A percentile compares a stretch with the other conserved stretches of the same genome.
phyloP scores from a whole-genome alignment of 805 yeast genomes.

The Saturnispora silvae region DNA sequence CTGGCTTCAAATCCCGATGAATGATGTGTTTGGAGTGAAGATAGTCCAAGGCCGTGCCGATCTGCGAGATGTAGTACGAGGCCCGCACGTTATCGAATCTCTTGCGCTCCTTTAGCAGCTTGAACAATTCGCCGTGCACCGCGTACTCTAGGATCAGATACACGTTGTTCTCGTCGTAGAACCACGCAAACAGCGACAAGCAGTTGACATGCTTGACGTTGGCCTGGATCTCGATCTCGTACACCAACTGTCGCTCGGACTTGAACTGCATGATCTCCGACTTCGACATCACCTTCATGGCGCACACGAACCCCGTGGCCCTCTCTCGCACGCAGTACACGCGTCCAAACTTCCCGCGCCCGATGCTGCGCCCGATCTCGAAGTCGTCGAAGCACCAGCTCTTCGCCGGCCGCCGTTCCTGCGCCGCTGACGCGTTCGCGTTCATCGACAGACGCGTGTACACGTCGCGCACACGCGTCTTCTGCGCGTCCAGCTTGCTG shows the following conservation, averaged over 20 bases:
- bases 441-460: constrained; percentile 10
- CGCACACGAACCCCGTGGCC: constrained; percentile 69
- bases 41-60: constrained; percentile 68
- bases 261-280: constrained; percentile 63
- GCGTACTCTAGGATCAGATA: constrained; percentile 80
- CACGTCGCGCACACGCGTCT: constrained; percentile 7
- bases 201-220: constrained; percentile 69
- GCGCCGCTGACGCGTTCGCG: constrained; percentile 3
- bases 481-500: too few relatives aligned
- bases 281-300: constrained; percentile 85
- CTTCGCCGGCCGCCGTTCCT: background rate
- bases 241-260: constrained; percentile 73
- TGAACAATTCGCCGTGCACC: constrained; percentile 78
- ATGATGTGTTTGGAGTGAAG: constrained; percentile 73
- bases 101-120: constrained; percentile 51
- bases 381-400: constrained; percentile 41
- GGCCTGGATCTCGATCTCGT: constrained; percentile 89
- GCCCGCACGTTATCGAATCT: constrained; percentile 66
- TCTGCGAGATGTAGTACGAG: constrained; percentile 70
- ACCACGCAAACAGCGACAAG: constrained; percentile 73
- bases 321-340: constrained; percentile 84
- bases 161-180: constrained; percentile 70
- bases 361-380: constrained; percentile 78
- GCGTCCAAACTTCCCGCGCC: constrained; percentile 88
- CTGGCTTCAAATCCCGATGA: constrained; percentile 92